Conservation (phyloP, 768 basidiomycete genomes). For the Termitomyces sp. region DNA sequence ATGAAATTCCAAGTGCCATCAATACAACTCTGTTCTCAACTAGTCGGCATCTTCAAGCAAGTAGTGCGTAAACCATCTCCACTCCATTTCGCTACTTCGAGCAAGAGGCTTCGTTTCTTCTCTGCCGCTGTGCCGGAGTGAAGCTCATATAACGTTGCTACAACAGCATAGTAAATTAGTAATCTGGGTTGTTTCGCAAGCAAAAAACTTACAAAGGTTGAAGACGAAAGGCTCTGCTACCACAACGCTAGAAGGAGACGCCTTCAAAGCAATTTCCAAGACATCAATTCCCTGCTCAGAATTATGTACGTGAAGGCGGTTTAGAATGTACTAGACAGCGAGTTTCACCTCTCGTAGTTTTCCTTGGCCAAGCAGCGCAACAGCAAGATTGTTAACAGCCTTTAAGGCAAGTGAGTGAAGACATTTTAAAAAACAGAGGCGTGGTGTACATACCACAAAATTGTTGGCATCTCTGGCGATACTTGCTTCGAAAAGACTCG, state of each 20-base stretch:
- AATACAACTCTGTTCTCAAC: constrained; percentile 16
- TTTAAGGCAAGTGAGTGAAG: neutral
- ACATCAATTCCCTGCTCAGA: constrained; percentile 57
- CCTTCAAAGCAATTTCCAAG: constrained; percentile 55
- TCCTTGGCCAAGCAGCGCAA: constrained; percentile 66
- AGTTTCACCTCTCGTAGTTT: constrained; percentile 59
- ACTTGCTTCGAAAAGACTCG: constrained; percentile 34
- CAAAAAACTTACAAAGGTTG: constrained; percentile 61
- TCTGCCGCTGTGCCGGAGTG: constrained; percentile 67
- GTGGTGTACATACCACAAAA: constrained; percentile 41
- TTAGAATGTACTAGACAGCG: neutral
- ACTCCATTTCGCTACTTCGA: constrained; percentile 82
- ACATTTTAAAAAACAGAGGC: neutral
- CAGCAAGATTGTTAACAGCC: constrained; percentile 70
- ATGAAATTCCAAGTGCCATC: neutral
- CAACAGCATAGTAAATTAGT: neutral
- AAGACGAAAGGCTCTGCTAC: constrained; percentile 82
- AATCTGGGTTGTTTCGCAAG: neutral
- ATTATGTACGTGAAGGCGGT: neutral
- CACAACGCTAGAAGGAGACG: constrained; percentile 67
- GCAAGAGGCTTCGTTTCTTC: constrained; percentile 68
- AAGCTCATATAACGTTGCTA: constrained; percentile 82
- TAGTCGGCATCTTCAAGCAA: constrained; percentile 76
- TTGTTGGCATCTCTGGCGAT: constrained; percentile 54
- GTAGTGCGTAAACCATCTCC: constrained; percentile 76